phyloP scores from a whole-genome alignment of 108 stramenopile genomes.

The Skeletonema tropicum region DNA sequence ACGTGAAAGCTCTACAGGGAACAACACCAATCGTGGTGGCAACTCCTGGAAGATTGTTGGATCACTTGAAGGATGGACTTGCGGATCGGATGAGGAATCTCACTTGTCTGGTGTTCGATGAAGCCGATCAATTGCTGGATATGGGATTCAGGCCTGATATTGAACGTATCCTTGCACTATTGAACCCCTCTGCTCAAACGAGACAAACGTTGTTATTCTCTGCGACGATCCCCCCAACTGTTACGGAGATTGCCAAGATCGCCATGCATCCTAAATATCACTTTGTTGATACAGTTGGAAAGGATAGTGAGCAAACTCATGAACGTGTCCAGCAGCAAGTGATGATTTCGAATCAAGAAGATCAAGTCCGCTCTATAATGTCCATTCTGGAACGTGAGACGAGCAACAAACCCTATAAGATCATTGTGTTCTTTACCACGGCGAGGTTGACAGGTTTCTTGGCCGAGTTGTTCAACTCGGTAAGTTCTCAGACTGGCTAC shows the following conservation, averaged over 20 bases:
- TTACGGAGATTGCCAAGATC: constrained; percentile 77
- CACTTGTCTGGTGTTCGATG: constrained; percentile 40
- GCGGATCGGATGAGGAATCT: constrained; percentile 38
- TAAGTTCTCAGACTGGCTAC: constrained; percentile 79
- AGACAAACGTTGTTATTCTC: constrained; percentile 92
- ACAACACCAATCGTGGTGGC: constrained; percentile 85
- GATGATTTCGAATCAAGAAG: constrained; percentile 38
- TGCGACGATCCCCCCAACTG: constrained; percentile 80
- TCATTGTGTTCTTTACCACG: constrained; percentile 91
- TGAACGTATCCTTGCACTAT: constrained; percentile 63
- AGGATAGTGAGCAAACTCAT: constrained; percentile 57
- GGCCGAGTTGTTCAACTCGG: constrained; percentile 90
- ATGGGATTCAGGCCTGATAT: constrained; percentile 94
- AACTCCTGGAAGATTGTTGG: constrained; percentile 92
- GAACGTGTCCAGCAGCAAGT: constrained; percentile 55
- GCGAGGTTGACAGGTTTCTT: constrained; percentile 86
- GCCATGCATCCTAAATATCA: constrained; percentile 40
- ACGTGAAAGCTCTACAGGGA: constrained; percentile 69
- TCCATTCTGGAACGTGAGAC: constrained; percentile 46
- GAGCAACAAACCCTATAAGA: constrained; percentile 66
- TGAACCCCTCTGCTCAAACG: constrained; percentile 49
- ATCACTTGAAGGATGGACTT: constrained; percentile 87
- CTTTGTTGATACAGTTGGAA: constrained; percentile 61
- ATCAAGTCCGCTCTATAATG: constrained; percentile 43
- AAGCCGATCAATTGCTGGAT: constrained; percentile 83